Evolutionary conservation across 2,329 filamentous ascomycete species (phyloP).

Genomic region (Arthroderma uncinatum): DNA sequence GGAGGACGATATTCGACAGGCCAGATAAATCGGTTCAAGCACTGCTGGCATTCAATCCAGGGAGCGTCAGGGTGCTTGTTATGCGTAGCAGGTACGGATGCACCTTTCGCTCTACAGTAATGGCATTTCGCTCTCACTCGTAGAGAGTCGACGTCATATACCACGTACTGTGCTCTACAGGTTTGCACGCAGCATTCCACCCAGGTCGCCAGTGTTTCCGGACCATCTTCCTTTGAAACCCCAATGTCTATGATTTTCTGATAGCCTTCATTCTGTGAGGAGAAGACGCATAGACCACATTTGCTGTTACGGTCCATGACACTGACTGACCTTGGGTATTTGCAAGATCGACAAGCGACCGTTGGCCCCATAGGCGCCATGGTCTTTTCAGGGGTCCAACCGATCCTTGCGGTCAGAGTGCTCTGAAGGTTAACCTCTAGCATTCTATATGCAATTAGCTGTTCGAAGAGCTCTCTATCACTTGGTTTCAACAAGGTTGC

Average conservation of each 20-base stretch:
- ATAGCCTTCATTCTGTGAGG: constrained; percentile 19
- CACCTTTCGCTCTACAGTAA: constrained; percentile 33
- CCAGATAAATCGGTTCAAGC: constrained; percentile 40
- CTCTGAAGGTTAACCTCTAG: constrained; percentile 39
- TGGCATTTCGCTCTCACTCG: constrained; percentile 40
- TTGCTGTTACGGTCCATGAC: constrained; percentile 34
- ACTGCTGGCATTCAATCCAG: constrained; percentile 37
- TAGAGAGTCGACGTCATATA: constrained; percentile 36
- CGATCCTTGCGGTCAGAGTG: constrained; percentile 33
- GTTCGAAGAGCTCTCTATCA: constrained; percentile 36
- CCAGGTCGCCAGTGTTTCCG: constrained; percentile 32
- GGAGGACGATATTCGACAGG: constrained; percentile 35
- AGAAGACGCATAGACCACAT: constrained; percentile 34
- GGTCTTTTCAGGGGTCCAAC: constrained; percentile 40
- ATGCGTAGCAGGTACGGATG: neutral
- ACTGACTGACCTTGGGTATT: constrained; percentile 41
- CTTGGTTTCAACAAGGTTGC: constrained; percentile 24
- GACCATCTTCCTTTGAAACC: constrained; percentile 25
- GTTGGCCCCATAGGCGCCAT: constrained; percentile 36
- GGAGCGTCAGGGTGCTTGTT: constrained; percentile 23
- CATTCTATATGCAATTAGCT: constrained; percentile 38
- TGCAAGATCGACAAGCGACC: constrained; percentile 33
- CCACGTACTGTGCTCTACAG: constrained; percentile 42
- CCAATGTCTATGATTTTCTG: constrained; percentile 13
- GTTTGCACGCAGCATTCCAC: constrained; percentile 37